These are phyloP conservation scores for Pascua sp. DNA, from an alignment of 1,284 basidiomycete species.

Conservation along the genomic window DNA sequence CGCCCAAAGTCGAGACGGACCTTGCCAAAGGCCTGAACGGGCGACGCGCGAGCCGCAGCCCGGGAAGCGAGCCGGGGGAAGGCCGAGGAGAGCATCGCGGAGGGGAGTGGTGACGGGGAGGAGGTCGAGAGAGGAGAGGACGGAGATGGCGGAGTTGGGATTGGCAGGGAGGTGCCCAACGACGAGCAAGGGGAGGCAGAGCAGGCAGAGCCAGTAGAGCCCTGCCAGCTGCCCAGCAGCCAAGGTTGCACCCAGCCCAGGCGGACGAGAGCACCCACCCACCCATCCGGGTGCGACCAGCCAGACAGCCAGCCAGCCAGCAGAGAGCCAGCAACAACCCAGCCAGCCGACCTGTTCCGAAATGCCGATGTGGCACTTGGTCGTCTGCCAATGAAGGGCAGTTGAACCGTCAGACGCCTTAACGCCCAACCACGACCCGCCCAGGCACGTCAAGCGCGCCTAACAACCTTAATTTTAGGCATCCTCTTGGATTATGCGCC, in stretches of 20 bases:
- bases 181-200: not conserved
- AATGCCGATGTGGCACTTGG: too few relatives aligned
- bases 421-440: too few relatives aligned
- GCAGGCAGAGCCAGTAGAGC: not conserved
- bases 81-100: conserved; percentile 41
- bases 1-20: conserved; percentile 7
- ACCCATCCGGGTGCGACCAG: too few relatives aligned
- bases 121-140: conserved; percentile 12
- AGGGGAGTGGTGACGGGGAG: conserved; percentile 12
- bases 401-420: too few relatives aligned
- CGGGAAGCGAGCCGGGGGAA: conserved; percentile 41
- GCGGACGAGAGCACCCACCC: too few relatives aligned
- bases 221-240: not conserved
- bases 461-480: too few relatives aligned
- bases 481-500: too few relatives aligned
- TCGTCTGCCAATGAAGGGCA: too few relatives aligned
- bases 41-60: conserved; percentile 24
- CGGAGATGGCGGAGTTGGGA: conserved; percentile 1
- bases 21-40: conserved; percentile 18
- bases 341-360: too few relatives aligned
- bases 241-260: not conserved
- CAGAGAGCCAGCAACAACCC: too few relatives aligned
- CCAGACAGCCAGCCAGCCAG: too few relatives aligned
- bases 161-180: conserved; percentile 1
- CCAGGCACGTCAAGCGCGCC: too few relatives aligned